phyloP scores from a whole-genome alignment of 108 stramenopile genomes.

The Skeletonema costatum region DNA sequence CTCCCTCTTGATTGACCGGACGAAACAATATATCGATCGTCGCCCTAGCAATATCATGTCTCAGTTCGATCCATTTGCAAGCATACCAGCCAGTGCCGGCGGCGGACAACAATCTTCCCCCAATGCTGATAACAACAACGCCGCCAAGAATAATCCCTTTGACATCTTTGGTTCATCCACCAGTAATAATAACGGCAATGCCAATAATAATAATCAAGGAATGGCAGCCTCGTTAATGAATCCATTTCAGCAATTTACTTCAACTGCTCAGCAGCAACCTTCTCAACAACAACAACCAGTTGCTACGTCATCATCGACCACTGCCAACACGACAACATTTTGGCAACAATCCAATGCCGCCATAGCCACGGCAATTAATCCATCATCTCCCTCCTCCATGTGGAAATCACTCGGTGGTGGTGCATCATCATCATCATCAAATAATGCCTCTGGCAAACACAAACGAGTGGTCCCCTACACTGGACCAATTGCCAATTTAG shows the following conservation, averaged over 20 bases:
- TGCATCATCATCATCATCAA: not conserved
- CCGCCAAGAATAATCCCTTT: constrained; percentile 1
- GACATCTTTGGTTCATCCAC: not conserved
- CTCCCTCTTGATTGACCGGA: no score
- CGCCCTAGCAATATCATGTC: not conserved
- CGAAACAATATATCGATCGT: not conserved
- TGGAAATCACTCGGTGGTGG: not conserved
- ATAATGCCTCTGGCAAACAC: not conserved
- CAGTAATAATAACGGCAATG: not conserved
- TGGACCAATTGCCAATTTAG: constrained; percentile 54
- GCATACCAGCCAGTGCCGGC: not conserved
- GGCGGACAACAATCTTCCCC: not conserved
- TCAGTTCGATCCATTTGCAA: constrained; percentile 6
- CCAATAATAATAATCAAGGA: constrained; percentile 1
- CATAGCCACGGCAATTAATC: not conserved
- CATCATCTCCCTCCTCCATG: not conserved
- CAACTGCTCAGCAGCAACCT: not conserved
- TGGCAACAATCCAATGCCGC: not conserved
- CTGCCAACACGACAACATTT: not conserved
- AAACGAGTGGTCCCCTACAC: constrained; percentile 17
- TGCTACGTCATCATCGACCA: not conserved
- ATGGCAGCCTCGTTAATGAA: not conserved
- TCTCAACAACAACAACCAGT: not conserved
- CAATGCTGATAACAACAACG: not conserved
- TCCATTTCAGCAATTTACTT: not conserved